A percentile compares a stretch with the other conserved stretches of the same genome.
Conservation (phyloP, 1,284 basidiomycete genomes). For the Waitea zeae region DNA sequence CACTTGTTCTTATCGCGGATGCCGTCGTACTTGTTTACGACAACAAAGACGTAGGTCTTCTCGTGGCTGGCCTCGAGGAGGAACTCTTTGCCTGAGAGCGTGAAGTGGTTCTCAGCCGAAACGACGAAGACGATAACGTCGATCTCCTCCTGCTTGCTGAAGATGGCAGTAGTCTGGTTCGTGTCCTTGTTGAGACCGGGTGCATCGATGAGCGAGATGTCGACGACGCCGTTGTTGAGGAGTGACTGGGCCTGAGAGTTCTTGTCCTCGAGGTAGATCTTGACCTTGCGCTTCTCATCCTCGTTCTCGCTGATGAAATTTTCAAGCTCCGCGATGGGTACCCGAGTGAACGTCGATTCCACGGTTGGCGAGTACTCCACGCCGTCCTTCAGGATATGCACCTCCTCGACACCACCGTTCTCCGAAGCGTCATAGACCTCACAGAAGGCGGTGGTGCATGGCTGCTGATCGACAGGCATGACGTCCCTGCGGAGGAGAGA, state of each 20-base stretch:
- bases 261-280: constrained; percentile 70
- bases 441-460: constrained; percentile 94
- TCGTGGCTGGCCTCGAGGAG: constrained; percentile 87
- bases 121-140: constrained; percentile 99
- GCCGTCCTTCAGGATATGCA: constrained; percentile 62
- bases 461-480: constrained; percentile 97
- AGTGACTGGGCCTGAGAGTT: constrained; percentile 67
- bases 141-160: constrained; percentile 94
- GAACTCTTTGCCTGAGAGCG: constrained; percentile 91
- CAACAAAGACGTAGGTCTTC: constrained; percentile 97
- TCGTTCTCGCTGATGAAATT: constrained; percentile 71
- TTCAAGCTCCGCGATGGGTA: constrained; percentile 58
- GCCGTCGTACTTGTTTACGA: constrained; percentile 96
- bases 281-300: constrained; percentile 46
- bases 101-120: constrained; percentile 98
- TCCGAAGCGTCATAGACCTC: constrained; percentile 91
- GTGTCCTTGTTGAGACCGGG: constrained; percentile 96
- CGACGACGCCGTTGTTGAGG: constrained; percentile 90
- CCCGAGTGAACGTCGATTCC: constrained; percentile 61
- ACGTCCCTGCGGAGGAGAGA: constrained; percentile 78
- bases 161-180: constrained; percentile 89
- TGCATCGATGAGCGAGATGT: constrained; percentile 97
- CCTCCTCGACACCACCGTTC: constrained; percentile 66
- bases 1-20: constrained; percentile 95
- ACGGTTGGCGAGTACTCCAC: constrained; percentile 58